These are phyloP conservation scores for Boletus smithii DNA, from an alignment of 1,284 basidiomycete genomes.

Conservation along the genomic window DNA sequence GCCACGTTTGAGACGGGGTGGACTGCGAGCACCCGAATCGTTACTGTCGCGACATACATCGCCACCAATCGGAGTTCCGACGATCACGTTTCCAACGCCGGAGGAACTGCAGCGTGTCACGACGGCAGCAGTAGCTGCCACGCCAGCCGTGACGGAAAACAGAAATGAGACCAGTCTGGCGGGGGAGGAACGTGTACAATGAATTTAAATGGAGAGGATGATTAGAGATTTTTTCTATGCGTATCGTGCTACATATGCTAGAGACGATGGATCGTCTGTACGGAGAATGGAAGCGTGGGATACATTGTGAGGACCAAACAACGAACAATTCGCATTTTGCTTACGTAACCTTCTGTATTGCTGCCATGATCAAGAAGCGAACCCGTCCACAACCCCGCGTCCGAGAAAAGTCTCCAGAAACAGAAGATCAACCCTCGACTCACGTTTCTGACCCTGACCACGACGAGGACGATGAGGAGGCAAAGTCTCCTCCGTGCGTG, in stretches of 20 bases:
- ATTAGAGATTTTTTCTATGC: too few relatives aligned
- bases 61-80: conserved; percentile 28
- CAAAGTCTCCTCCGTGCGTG: conserved; percentile 29
- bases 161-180: conserved; percentile 14
- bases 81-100: conserved; percentile 20
- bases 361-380: conserved; percentile 49
- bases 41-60: conserved; percentile 47
- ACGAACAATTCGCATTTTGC: too few relatives aligned
- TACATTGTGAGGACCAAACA: too few relatives aligned
- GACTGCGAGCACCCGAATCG: conserved; percentile 56
- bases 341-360: conserved; percentile 15
- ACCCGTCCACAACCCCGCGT: conserved; percentile 40
- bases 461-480: conserved; percentile 19
- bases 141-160: neutral
- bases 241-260: too few relatives aligned
- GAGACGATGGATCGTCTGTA: too few relatives aligned
- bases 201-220: too few relatives aligned
- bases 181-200: conserved; percentile 21
- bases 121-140: conserved; percentile 9
- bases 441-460: conserved; percentile 14
- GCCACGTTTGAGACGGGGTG: conserved; percentile 57
- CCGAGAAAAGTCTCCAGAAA: conserved; percentile 37
- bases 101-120: conserved; percentile 25
- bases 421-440: conserved; percentile 20
- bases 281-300: too few relatives aligned